Evolutionary conservation across 179 eudicot species (phyloP).

Genomic region (Silene vulgaris): DNA sequence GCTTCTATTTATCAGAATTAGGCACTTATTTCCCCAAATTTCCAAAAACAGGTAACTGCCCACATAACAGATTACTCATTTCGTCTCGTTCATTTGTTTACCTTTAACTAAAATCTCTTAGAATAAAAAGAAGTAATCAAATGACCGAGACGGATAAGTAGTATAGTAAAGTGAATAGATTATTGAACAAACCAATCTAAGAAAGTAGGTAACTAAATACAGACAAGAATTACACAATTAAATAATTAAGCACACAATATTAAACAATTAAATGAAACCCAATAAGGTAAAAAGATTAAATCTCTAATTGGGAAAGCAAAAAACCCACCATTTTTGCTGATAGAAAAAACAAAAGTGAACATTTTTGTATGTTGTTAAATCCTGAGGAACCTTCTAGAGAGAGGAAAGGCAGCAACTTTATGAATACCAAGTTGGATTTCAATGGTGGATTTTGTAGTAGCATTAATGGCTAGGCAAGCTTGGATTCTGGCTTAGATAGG

Average conservation of each 20-base stretch:
- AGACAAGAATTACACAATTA: conserved; percentile 16
- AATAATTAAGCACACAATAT: conserved; percentile 1
- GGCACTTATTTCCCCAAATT: neutral
- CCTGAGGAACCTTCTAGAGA: neutral
- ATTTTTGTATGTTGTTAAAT: neutral
- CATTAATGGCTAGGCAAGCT: conserved; percentile 6
- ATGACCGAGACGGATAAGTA: too few relatives aligned
- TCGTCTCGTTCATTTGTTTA: too few relatives aligned
- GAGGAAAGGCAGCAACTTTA: conserved; percentile 1
- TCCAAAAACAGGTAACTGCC: neutral
- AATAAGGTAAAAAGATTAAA: conserved; percentile 13
- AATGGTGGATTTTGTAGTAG: neutral
- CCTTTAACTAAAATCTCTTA: too few relatives aligned
- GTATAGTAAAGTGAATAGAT: neutral
- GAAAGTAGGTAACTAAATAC: neutral
- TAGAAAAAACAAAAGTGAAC: neutral
- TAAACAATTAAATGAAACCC: conserved; percentile 4
- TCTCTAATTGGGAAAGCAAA: conserved; percentile 18
- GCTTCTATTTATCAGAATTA: neutral
- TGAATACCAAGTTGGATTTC: neutral
- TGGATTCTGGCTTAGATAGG: conserved; percentile 1
- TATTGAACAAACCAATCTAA: neutral
- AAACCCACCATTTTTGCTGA: conserved; percentile 16
- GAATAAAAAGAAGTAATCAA: too few relatives aligned
- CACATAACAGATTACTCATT: neutral